These are phyloP conservation scores for Citropsis articulata DNA, from an alignment of 345 rosid genomes.

Conservation along the genomic window DNA sequence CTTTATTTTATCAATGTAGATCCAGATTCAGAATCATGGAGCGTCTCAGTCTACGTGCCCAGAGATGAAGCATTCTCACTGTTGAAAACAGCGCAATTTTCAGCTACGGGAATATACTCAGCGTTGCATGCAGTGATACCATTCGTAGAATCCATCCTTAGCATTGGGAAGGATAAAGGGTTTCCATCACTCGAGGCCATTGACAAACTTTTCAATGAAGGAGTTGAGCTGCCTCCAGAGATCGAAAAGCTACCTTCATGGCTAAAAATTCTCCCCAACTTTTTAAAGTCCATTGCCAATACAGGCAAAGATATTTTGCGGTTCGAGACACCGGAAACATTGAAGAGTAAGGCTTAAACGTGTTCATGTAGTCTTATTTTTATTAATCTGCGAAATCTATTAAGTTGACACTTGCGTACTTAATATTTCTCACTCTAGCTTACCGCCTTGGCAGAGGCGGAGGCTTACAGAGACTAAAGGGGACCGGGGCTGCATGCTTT, in stretches of 20 bases:
- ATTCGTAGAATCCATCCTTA: slow-evolving; percentile 31
- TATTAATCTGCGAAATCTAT: too few relatives aligned
- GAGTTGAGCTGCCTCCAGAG: slow-evolving; percentile 29
- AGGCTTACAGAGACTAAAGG: too few relatives aligned
- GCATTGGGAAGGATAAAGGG: slow-evolving; percentile 34
- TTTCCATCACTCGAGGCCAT: slow-evolving; percentile 70
- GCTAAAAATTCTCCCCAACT: slow-evolving; percentile 45
- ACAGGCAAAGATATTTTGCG: slow-evolving; percentile 40
- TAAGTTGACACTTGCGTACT: too few relatives aligned
- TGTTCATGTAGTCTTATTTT: too few relatives aligned
- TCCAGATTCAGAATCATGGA: slow-evolving; percentile 47
- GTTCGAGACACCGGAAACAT: slow-evolving; percentile 50
- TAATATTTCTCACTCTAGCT: too few relatives aligned
- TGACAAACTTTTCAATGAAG: slow-evolving; percentile 57
- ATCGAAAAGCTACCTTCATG: slow-evolving; percentile 32
- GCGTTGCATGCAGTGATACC: slow-evolving; percentile 56
- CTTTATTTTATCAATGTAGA: slow-evolving; percentile 24
- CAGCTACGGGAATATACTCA: slow-evolving; percentile 53
- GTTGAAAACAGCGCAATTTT: slow-evolving; percentile 44
- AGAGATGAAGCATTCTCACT: slow-evolving; percentile 71
- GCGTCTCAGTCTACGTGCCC: slow-evolving; percentile 49
- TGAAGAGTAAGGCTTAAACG: slow-evolving; percentile 32
- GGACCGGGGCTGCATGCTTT: too few relatives aligned
- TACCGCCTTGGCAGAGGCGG: too few relatives aligned
- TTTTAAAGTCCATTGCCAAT: slow-evolving; percentile 41